phyloP scores from a whole-genome alignment of 2,329 filamentous ascomycete genomes.

The Mycosphaerella arachidis region DNA sequence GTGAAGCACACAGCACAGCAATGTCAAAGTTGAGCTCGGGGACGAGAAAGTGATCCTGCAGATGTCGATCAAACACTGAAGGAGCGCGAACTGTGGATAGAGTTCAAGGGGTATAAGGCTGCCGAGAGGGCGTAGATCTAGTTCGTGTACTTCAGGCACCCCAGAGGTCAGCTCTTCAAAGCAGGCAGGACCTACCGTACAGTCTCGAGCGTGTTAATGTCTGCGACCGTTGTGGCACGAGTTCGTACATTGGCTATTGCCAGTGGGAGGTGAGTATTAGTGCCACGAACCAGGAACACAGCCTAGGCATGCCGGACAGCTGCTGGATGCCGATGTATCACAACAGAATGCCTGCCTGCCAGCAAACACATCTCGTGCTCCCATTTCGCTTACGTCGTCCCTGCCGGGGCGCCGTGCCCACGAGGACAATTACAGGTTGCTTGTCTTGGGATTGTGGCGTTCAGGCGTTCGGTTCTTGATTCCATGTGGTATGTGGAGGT shows the following conservation, averaged over 20 bases:
- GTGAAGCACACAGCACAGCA: neutral
- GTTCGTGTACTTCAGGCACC: neutral
- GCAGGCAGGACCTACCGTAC: neutral
- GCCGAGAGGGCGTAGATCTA: neutral
- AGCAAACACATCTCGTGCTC: neutral
- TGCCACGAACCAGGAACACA: neutral
- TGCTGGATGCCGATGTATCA: neutral
- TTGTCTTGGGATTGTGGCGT: neutral
- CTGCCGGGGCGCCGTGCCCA: neutral
- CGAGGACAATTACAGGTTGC: neutral
- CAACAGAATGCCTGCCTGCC: neutral
- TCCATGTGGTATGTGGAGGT: neutral
- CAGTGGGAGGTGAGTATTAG: neutral
- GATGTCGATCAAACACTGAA: neutral
- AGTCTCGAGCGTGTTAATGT: neutral
- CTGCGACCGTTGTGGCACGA: neutral
- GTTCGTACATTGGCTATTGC: neutral
- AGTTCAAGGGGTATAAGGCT: neutral
- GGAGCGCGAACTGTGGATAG: neutral
- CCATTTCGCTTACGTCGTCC: neutral
- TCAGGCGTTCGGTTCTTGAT: neutral
- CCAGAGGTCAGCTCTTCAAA: neutral
- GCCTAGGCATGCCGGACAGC: neutral
- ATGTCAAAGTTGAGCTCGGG: neutral
- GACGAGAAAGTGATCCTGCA: neutral